A percentile compares a stretch with the other conserved stretches of the same genome.
Evolutionary conservation across 169 alveolate genomes (phyloP).

Genomic region (Plasmodium cynomolgi): DNA sequence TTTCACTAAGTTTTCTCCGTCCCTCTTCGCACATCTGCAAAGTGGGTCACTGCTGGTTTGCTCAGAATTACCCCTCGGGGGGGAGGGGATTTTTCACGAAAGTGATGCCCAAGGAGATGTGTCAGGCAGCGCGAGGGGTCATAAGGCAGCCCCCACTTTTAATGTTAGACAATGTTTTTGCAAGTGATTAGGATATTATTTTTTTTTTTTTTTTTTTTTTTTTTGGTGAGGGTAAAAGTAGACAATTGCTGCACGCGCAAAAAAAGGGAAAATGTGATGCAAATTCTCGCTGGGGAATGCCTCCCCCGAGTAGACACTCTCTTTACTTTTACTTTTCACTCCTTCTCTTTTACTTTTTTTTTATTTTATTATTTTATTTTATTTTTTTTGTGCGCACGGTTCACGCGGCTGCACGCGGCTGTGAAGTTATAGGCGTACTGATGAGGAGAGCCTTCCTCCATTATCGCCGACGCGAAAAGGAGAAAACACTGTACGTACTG

Average conservation of each 20-base stretch:
- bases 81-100: neutral
- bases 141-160: neutral
- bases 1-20: neutral
- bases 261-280: neutral
- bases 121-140: neutral
- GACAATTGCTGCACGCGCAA: constrained; percentile 15
- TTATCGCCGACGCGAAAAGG: neutral
- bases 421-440: neutral
- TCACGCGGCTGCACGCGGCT: neutral
- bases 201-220: constrained; percentile 1
- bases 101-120: neutral
- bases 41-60: neutral
- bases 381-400: neutral
- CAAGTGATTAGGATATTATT: neutral
- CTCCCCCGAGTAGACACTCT: neutral
- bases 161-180: neutral
- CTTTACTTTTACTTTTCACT: neutral
- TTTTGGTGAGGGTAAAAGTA: constrained; percentile 1
- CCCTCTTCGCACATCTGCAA: neutral
- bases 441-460: neutral
- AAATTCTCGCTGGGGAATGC: neutral
- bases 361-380: neutral
- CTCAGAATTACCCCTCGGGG: neutral
- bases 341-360: neutral
- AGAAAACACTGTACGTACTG: neutral